phyloP scores from a whole-genome alignment of 2,329 filamentous ascomycete species.

The Hymenoscyphus occultus region DNA sequence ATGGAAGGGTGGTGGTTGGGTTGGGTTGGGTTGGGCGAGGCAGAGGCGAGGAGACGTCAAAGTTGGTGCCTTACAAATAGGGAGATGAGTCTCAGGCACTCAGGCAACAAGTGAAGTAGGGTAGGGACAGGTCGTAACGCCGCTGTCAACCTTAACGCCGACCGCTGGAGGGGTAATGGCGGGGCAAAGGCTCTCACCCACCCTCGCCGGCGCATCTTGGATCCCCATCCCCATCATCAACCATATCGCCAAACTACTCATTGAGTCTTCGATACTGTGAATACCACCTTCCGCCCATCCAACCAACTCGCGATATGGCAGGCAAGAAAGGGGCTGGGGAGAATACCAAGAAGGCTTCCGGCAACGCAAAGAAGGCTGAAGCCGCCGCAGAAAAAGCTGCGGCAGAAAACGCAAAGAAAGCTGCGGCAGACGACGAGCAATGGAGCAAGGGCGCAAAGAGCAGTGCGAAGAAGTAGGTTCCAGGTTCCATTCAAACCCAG shows the following conservation, averaged over 20 bases:
- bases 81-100: neutral
- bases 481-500: constrained; percentile 35
- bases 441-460: constrained; percentile 87
- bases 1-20: neutral
- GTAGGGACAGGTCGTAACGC: neutral
- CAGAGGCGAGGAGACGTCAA: neutral
- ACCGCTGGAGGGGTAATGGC: neutral
- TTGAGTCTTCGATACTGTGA: neutral
- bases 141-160: neutral
- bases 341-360: constrained; percentile 83
- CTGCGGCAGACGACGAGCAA: constrained; percentile 66
- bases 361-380: constrained; percentile 90
- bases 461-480: constrained; percentile 77
- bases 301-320: constrained; percentile 50
- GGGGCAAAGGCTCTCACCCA: neutral
- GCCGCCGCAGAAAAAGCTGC: constrained; percentile 78
- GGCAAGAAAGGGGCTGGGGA: constrained; percentile 69
- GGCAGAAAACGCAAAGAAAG: constrained; percentile 62
- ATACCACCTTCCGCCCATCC: neutral
- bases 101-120: neutral
- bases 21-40: no score
- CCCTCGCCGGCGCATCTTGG: neutral
- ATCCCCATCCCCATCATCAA: neutral
- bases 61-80: neutral
- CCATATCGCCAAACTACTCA: neutral